Percentiles rank a stretch among this genome's conserved stretches.
Conservation (phyloP, 169 alveolate species). For the Theileria orientalis region DNA sequence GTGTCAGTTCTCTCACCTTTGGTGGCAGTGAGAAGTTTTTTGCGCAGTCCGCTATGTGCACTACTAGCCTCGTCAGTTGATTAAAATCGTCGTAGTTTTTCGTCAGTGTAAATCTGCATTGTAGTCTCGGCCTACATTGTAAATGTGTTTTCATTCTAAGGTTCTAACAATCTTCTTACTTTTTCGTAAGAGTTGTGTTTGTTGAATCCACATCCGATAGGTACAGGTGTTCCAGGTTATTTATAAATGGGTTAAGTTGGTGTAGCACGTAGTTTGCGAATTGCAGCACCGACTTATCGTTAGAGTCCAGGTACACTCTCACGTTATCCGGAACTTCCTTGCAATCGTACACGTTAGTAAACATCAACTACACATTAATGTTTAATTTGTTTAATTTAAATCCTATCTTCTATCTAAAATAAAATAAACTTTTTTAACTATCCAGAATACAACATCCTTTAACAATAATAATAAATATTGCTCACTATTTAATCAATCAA, state of each 20-base stretch:
- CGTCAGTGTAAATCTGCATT: neutral
- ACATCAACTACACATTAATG: constrained; percentile 1
- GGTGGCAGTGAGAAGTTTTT: constrained; percentile 34
- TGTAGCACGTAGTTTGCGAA: constrained; percentile 36
- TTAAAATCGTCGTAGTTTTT: constrained; percentile 1
- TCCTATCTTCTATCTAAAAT: no score
- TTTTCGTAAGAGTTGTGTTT: constrained; percentile 3
- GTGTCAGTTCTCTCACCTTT: constrained; percentile 31
- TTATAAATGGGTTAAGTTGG: constrained; percentile 9
- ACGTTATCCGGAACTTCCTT: constrained; percentile 30
- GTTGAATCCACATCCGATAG: constrained; percentile 12
- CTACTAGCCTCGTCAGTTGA: constrained; percentile 12
- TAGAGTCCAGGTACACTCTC: constrained; percentile 46
- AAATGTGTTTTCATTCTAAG: neutral
- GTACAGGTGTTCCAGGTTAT: constrained; percentile 36
- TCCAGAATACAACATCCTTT: no score
- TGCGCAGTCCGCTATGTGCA: constrained; percentile 46
- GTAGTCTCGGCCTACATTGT: constrained; percentile 16
- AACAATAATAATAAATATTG: no score
- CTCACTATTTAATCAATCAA: neutral
- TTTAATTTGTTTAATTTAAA: neutral
- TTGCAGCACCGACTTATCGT: constrained; percentile 43
- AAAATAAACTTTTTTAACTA: no score
- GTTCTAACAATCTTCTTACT: neutral
- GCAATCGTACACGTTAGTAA: constrained; percentile 18